Base-by-base conservation (phyloP, 371 early-diverging fungal species). In the Mucor velutinosus region DNA sequence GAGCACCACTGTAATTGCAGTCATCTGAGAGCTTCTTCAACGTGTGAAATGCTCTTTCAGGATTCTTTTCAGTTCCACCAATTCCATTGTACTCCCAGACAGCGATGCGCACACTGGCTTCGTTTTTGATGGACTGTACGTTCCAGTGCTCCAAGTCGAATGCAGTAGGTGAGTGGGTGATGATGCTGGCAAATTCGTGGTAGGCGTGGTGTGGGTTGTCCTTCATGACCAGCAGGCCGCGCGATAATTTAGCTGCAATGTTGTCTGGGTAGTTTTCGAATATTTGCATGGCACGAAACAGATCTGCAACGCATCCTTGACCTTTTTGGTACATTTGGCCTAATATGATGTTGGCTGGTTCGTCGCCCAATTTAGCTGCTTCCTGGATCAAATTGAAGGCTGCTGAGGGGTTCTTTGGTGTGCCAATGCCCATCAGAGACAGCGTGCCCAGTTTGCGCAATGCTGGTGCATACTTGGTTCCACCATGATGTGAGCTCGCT, bases 311-410 rank as follows among this genome's bases (percentile, higher is more conserved):
- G 32, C 60, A 60, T 1, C 73, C 73, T 3, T 33, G 35, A 1
- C 73, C 73, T 7, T 19, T 49, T 21, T 47, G 55, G 43, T 68
- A 68, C 47, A 72, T 58, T 68, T 72, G 73, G n/a, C 59, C 73
- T n/a, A 72, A 45, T 3, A 72, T 53, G 14, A 72, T 68, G 4
- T 60, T 65, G 21, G 73, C 64, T 0, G 53, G 33, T 10, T 56
- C 62, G 15, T 72, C 73, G 17, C 65, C 73, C 10, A 39, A 21
- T 14, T 58, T 49, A 19, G 73, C 55, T 3, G 73, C 68, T 39
- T 67, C 58, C 21, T 61, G 41, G 8, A 72, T 64, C 11, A 32
- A 65, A 6, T 21, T 19, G 27, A 68, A 68, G 3, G 73, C 73
- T 2, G n/a, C 19, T 0, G 19, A 15, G 1, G 68, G 33, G 10